Evolutionary conservation across 148 eudicot genomes (phyloP).

Genomic region (Dysphania ambrosioides): DNA sequence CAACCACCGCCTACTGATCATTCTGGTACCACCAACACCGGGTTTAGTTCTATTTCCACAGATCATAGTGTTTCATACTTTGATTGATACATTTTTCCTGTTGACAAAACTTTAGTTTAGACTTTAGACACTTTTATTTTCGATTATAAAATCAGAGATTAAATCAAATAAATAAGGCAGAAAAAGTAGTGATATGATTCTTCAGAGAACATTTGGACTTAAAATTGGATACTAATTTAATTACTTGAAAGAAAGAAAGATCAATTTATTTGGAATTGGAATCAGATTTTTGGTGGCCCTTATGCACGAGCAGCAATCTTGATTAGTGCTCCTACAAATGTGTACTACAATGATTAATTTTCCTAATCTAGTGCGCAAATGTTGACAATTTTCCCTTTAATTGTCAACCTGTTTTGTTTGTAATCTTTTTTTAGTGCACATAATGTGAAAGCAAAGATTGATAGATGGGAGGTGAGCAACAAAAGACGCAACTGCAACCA

Average conservation of each 20-base stretch:
- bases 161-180: neutral
- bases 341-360: neutral
- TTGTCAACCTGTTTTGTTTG: too few relatives aligned
- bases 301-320: neutral
- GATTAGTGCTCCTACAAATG: neutral
- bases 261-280: neutral
- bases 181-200: neutral
- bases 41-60: constrained; percentile 34
- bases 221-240: neutral
- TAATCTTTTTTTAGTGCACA: too few relatives aligned
- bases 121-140: neutral
- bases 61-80: constrained; percentile 43
- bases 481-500: neutral
- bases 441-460: neutral
- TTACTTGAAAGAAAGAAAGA: neutral
- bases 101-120: constrained; percentile 6
- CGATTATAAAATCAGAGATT: neutral
- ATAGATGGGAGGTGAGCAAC: neutral
- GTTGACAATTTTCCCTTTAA: neutral
- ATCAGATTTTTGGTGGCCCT: neutral
- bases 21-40: constrained; percentile 25
- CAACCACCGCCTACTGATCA: constrained; percentile 17
- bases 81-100: constrained; percentile 26
- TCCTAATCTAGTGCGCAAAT: neutral
- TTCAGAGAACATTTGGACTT: neutral